Evolutionary conservation across 2,329 filamentous ascomycete species (phyloP), one percentile per base, ranked within the genome.

Genomic region (Aulographum hederae): DNA sequence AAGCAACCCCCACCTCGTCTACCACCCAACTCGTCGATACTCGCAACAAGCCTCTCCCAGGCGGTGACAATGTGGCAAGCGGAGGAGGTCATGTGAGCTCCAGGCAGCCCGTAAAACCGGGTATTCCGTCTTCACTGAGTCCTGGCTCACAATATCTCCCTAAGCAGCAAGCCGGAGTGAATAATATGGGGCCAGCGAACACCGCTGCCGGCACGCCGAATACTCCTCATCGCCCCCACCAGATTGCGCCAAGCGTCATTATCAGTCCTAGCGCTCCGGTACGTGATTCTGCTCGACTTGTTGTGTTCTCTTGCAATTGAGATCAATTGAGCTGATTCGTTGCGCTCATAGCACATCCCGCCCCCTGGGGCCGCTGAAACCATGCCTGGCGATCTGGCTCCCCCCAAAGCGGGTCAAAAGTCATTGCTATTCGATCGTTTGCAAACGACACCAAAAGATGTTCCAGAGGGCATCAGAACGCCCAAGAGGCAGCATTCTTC

Each of bases 401-500:
- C 89, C 33, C 89, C 89, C 13, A 92, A 94, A 57, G 76, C 80
- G 27, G 82, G 82, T 33, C 71, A 78, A 48, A 95, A 95, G 63
- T 89, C 82, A 14, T 61, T 82, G 44, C 72, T 91, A 46, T 91
- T 84, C 55, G 81, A 91, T 52, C 72, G 82, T 38, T 69, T 94
- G 38, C 84, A 94, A 51, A 78, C 86, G 37, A 92, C 85, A 2
- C 91, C 91, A 32, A 93, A 93, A 55, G 89, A 98, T 57, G 80
- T 93, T 38, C 84, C 89, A 21, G 89, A 95, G 55, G 89, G 89
- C 25, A 75, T 95, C 38, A 72, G 86, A 48, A 95, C 89, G 4
- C 89, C 89, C 17, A 93, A 92, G 60, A 73, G 89, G 51, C 89
- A 98, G 57, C 85, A 95, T 50, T 95, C 89, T 21, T 98, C 89